Evolutionary conservation across 73 alveolate genomes (phyloP).

Genomic region (Uronychia binucleata): DNA sequence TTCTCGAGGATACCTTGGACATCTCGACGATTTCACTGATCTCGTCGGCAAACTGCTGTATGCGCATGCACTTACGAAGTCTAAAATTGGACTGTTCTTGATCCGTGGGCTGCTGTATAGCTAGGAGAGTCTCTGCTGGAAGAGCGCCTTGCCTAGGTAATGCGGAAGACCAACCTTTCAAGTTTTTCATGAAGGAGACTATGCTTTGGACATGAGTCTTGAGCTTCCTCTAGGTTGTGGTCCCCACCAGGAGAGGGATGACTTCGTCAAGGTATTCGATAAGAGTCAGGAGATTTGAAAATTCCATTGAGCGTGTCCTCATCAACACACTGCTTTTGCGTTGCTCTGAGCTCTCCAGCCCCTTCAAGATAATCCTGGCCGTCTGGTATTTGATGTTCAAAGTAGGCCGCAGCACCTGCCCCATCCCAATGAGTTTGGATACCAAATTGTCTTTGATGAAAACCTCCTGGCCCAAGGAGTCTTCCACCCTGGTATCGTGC

Average conservation of each 20-base stretch:
- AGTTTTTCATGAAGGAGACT: no score
- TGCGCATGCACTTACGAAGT: no score
- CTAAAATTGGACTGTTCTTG: no score
- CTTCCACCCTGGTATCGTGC: not conserved
- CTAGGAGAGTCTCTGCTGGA: no score
- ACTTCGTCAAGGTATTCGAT: not conserved
- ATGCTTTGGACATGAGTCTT: not conserved
- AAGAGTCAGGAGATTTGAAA: not conserved
- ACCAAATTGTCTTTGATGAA: not conserved
- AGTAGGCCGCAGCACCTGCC: not conserved
- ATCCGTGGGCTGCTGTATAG: no score
- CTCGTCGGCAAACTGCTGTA: constrained; percentile 21
- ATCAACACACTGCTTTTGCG: no score
- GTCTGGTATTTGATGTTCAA: no score
- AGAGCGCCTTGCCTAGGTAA: no score
- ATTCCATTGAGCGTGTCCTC: no score
- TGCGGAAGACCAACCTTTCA: no score
- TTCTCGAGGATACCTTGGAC: constrained; percentile 3
- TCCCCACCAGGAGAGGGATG: not conserved
- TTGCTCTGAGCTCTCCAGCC: not conserved
- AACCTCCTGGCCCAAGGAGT: not conserved
- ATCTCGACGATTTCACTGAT: constrained; percentile 17
- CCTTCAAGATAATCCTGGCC: not conserved
- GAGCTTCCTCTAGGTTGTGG: not conserved
- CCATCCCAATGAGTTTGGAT: not conserved